Conservation (phyloP, 768 basidiomycete species). For the Dioszegia hungarica region DNA sequence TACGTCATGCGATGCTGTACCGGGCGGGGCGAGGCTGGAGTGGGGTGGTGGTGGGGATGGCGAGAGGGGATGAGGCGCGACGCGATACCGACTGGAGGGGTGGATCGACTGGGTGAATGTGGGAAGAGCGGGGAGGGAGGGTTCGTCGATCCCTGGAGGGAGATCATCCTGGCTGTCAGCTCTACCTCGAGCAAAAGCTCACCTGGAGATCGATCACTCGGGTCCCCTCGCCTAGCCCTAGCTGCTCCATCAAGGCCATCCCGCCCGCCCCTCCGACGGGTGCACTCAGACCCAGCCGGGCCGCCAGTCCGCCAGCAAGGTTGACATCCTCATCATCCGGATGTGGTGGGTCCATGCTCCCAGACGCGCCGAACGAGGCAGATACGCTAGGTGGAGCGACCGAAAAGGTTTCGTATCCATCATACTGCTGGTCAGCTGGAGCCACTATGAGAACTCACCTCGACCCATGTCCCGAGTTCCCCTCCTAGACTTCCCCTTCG, state of each 20-base stretch:
- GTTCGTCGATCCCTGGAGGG: conserved; percentile 49
- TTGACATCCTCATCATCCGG: conserved; percentile 33
- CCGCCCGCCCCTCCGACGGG: conserved; percentile 22
- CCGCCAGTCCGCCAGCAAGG: conserved; percentile 34
- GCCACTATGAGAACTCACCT: conserved; percentile 20
- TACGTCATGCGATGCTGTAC: background rate
- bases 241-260: conserved; percentile 38
- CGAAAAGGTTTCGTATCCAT: conserved; percentile 48
- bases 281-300: conserved; percentile 29
- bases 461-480: conserved; percentile 39
- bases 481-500: conserved; percentile 30
- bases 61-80: background rate
- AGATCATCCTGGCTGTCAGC: conserved; percentile 37
- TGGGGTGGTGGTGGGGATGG: background rate
- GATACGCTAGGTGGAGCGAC: conserved; percentile 38
- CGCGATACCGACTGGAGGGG: background rate
- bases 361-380: conserved; percentile 37
- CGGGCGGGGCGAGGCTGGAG: background rate
- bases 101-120: conserved; percentile 17
- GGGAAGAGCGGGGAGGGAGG: conserved; percentile 45
- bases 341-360: conserved; percentile 45
- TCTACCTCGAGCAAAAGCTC: background rate
- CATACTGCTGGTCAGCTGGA: conserved; percentile 29
- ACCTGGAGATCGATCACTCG: conserved; percentile 46
- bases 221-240: conserved; percentile 47